A percentile compares a stretch with the other conserved stretches of the same genome.
Conservation (phyloP, 1,284 basidiomycete species). For the Rhodotorula sp. region DNA sequence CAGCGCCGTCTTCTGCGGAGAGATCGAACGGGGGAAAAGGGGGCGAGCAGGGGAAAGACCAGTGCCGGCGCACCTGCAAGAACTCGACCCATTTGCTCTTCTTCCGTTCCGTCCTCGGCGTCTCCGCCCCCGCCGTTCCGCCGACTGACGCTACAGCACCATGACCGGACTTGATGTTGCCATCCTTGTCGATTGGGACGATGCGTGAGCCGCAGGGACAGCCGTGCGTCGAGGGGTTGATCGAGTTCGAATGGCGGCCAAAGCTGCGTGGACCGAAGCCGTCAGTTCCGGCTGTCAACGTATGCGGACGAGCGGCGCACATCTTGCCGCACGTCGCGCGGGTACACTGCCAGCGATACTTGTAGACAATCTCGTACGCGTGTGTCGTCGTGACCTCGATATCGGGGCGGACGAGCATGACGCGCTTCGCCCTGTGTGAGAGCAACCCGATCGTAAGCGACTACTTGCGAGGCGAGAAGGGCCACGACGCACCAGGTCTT, state of each 20-base stretch:
- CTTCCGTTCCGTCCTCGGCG: slow-evolving; percentile 16
- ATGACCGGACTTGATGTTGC: slow-evolving; percentile 2
- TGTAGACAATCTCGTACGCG: slow-evolving; percentile 54
- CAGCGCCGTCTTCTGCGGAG: not conserved
- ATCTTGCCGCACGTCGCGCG: slow-evolving; percentile 60
- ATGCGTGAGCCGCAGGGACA: slow-evolving; percentile 47
- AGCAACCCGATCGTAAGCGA: not conserved
- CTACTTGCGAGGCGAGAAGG: not conserved
- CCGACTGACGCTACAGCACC: slow-evolving; percentile 4
- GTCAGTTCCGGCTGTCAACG: not conserved
- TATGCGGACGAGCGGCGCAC: slow-evolving; percentile 51
- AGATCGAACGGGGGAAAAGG: no score
- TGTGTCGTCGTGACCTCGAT: slow-evolving; percentile 67
- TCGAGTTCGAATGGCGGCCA: slow-evolving; percentile 73
- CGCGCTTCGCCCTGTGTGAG: slow-evolving; percentile 55
- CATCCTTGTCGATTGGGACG: slow-evolving; percentile 28
- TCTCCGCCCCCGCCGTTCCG: slow-evolving; percentile 1
- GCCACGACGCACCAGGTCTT: slow-evolving; percentile 61
- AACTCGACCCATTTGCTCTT: slow-evolving; percentile 36
- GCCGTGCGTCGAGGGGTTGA: slow-evolving; percentile 66
- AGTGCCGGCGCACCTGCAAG: slow-evolving; percentile 23
- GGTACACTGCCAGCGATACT: slow-evolving; percentile 69
- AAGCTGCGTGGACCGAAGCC: slow-evolving; percentile 55
- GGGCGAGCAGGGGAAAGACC: no score
- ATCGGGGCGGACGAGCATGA: slow-evolving; percentile 63